Evolutionary conservation across 202 grass and related monocot genomes (phyloP), one percentile per base, ranked within the genome.

Genomic region (Dendrocalamus latiflorus): DNA sequence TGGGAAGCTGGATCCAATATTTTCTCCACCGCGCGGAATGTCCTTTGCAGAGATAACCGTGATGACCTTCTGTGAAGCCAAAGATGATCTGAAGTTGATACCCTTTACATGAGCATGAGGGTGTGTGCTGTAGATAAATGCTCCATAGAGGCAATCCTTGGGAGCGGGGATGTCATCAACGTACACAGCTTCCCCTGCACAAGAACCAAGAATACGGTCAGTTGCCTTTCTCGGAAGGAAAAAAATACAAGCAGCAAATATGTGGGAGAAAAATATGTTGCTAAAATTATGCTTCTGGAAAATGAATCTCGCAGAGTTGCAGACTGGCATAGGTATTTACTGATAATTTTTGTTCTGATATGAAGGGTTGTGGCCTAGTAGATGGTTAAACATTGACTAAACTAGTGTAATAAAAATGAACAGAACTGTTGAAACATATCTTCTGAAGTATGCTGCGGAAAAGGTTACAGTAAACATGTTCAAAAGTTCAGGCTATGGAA

Each of bases 121-220:
- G n/a, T n/a, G n/a, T n/a, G n/a, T n/a, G n/a, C n/a, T n/a, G n/a
- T n/a, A n/a, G n/a, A n/a, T n/a, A n/a, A n/a, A n/a, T 88, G 91
- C 94, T 79, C 89, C 91, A 75, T 97, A 82, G 11, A 97, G 90
- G 28, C 94, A 97, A 50, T 97, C 88, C 67, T 89, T 89, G 33
- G 94, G 90, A 82, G 88, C 37, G 65, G 94, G 90, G 70, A 97
- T 91, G 75, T 97, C 94, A 82, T 94, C 94, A 59, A 97, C 88
- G 7, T 89, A 97, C 8, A 97, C 65, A 8, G 86, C 92, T 74
- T 97, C 94, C 41, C 94, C 94, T 97, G 80, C 49, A 33, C 16
- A 75, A 61, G 33, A 61, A 80, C 6, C 44, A 62, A 13, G 14
- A 69, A 36, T 60, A 69, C 55, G 2, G 53, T 83, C 28, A 82